Conservation (phyloP, 495 filamentous ascomycete genomes). For the Neurospora sp. region DNA sequence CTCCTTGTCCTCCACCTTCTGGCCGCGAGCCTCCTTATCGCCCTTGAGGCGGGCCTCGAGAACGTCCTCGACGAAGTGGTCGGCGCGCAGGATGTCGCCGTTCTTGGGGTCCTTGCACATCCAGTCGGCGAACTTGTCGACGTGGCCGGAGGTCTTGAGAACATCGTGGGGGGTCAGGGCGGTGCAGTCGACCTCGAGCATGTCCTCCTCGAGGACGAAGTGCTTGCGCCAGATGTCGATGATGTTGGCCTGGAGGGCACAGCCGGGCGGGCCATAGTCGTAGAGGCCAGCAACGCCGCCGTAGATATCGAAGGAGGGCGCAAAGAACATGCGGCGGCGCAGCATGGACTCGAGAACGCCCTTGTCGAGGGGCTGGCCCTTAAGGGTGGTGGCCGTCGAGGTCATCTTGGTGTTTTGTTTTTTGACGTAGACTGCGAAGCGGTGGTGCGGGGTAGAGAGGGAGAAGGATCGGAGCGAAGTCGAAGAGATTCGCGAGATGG, state of each 20-base stretch:
- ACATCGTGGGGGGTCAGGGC: conserved; percentile 82
- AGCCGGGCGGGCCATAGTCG: conserved; percentile 78
- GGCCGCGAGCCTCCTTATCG: conserved; percentile 65
- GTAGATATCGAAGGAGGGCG: conserved; percentile 90
- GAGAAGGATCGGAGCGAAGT: conserved; percentile 8
- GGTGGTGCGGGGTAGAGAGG: conserved; percentile 10
- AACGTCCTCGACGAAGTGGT: conserved; percentile 91
- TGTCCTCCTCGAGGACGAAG: conserved; percentile 78
- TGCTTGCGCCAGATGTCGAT: conserved; percentile 89
- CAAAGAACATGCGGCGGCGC: conserved; percentile 83
- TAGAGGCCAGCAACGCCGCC: conserved; percentile 77
- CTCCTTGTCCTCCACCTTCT: conserved; percentile 58
- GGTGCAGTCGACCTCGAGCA: conserved; percentile 82
- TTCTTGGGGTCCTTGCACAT: conserved; percentile 99
- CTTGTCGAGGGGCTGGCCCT: conserved; percentile 81
- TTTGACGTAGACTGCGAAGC: conserved; percentile 1
- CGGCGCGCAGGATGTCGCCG: conserved; percentile 90
- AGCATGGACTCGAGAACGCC: conserved; percentile 70
- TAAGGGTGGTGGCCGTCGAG: conserved; percentile 60
- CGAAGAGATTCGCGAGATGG: conserved; percentile 5
- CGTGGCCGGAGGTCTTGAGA: conserved; percentile 91
- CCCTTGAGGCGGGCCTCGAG: conserved; percentile 74
- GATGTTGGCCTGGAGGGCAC: conserved; percentile 72
- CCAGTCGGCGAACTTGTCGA: conserved; percentile 97
- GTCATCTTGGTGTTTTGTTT: conserved; percentile 35